These are phyloP conservation scores for Ogataea siamensis DNA, from an alignment of 805 yeast species.

Conservation along the genomic window DNA sequence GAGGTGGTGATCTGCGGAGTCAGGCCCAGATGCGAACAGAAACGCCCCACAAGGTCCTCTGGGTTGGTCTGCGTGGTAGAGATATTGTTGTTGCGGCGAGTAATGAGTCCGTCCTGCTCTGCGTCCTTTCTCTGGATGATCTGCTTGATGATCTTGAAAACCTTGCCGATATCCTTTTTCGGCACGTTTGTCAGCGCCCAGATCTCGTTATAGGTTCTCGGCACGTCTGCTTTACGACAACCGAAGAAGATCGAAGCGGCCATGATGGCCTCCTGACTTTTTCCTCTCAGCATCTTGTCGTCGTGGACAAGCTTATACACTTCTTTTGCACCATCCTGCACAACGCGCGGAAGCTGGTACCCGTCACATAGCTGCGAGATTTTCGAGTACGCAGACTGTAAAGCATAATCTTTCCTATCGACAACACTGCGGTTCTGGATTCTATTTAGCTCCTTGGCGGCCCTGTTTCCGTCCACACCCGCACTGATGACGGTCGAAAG, in stretches of 20 bases:
- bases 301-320: constrained; percentile 90
- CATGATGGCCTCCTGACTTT: constrained; percentile 90
- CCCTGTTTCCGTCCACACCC: constrained; percentile 78
- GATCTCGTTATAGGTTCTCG: constrained; percentile 92
- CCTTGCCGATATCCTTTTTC: constrained; percentile 89
- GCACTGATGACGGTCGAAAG: constrained; percentile 89
- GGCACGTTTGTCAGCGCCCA: constrained; percentile 95
- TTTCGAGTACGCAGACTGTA: constrained; percentile 84
- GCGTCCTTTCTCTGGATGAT: constrained; percentile 55
- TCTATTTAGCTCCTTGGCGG: constrained; percentile 85
- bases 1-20: constrained; percentile 82
- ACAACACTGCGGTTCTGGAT: constrained; percentile 85
- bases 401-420: constrained; percentile 83
- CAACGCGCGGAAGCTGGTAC: constrained; percentile 88
- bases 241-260: constrained; percentile 96
- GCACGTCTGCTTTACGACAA: constrained; percentile 89
- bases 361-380: constrained; percentile 97
- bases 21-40: constrained; percentile 92
- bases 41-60: constrained; percentile 91
- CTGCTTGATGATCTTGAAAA: constrained; percentile 74
- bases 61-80: constrained; percentile 86
- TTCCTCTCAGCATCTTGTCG: constrained; percentile 81
- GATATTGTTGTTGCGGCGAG: constrained; percentile 46
- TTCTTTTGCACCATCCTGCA: constrained; percentile 96
- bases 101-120: constrained; percentile 41